Evolutionary conservation across 208 protist species (phyloP), one percentile per base, ranked within the genome.

Genomic region (Acanthamoeba royreba): DNA sequence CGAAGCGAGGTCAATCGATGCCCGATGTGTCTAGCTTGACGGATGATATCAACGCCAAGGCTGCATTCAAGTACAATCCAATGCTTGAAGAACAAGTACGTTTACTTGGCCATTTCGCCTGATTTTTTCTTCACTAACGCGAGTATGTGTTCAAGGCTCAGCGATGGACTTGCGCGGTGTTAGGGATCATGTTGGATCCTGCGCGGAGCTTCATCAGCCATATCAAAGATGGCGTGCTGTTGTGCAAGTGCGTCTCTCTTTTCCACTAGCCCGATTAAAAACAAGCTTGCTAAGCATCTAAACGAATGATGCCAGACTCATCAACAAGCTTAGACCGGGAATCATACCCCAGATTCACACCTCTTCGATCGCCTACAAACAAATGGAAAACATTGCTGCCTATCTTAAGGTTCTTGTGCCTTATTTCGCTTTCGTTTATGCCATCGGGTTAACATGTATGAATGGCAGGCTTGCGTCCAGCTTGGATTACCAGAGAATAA

Each of bases 11-110:
- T 91, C 46, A 35, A 19, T 93, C 2, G 40, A 33, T 61, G 81
- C 92, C 94, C 15, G 47, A 86, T 1, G 93, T 96, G 5, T 88
- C 83, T 8, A 92, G 90, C 47, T 46, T 96, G 0, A 92, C 94
- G 9, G 46, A 58, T 25, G 95, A 96, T 66, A 79, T 95, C 13
- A 35, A 42, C 28, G 93, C 91, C 4, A 96, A 96, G 72, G 93
- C 93, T 25, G 95, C 89, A 52, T 94, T 96, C 40, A 96, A 96
- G 90, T 96, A 92, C 43, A 94, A 94, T 40, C 95, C 95, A 25
- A 83, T 95, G 28, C 42, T 96, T n/a, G 93, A 96, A 79, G 53
- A 92, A 40, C 74, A 85, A 33, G 74, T 46, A 38, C 9, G 55
- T 66, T 8, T 9, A 15, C 9, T 61, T 28, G 55, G 13, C 33